Evolutionary conservation across 805 yeast species (phyloP).

Genomic region (Saccharomycopsis fibuligera): DNA sequence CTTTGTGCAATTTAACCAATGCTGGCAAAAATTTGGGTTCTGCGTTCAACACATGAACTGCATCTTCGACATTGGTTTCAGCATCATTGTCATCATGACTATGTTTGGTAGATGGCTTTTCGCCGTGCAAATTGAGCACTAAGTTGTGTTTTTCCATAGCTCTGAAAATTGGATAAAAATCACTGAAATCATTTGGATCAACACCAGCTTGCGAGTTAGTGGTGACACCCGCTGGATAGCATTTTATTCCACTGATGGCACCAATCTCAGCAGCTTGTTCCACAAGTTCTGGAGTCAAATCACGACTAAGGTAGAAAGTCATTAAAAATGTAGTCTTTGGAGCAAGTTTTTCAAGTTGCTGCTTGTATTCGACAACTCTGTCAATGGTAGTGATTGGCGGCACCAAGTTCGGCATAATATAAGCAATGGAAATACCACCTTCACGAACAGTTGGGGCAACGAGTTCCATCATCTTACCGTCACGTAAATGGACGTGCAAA

Average conservation of each 20-base stretch:
- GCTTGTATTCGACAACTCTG: conserved; percentile 64
- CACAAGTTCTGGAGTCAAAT: conserved; percentile 80
- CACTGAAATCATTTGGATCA: conserved; percentile 83
- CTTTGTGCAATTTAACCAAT: conserved; percentile 51
- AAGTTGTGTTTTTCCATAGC: conserved; percentile 77
- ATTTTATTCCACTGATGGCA: conserved; percentile 81
- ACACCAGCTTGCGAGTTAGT: conserved; percentile 92
- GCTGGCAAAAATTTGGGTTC: conserved; percentile 92
- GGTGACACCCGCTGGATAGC: conserved; percentile 99
- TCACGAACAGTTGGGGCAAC: conserved; percentile 84
- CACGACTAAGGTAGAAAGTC: conserved; percentile 78
- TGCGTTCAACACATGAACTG: conserved; percentile 88
- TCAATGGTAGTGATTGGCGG: conserved; percentile 86
- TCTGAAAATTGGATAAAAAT: conserved; percentile 82
- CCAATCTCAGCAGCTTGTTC: conserved; percentile 66
- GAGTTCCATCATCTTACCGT: conserved; percentile 86
- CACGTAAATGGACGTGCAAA: conserved; percentile 94
- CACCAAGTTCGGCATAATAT: conserved; percentile 91
- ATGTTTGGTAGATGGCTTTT: conserved; percentile 60
- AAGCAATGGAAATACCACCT: conserved; percentile 90
- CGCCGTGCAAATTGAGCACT: conserved; percentile 91
- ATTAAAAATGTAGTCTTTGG: conserved; percentile 85
- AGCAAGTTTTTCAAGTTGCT: conserved; percentile 52
- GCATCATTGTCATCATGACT: conserved; percentile 5
- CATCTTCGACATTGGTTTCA: conserved; percentile 42